phyloP scores from a whole-genome alignment of 2,329 filamentous ascomycete genomes.

The Microcyclospora tardicrescens region DNA sequence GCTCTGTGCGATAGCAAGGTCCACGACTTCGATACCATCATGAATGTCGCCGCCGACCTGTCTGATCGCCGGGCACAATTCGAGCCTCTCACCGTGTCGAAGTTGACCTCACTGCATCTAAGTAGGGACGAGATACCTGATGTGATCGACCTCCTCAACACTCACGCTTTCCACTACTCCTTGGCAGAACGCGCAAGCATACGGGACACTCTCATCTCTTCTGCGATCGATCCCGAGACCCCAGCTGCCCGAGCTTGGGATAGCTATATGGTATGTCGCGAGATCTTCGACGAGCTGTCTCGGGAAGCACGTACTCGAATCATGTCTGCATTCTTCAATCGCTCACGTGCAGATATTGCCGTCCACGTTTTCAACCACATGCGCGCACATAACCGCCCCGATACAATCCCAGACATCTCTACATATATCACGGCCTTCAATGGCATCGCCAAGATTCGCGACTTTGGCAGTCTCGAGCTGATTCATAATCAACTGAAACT shows the following conservation, averaged over 20 bases:
- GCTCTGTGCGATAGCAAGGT: constrained; percentile 49
- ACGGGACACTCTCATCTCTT: constrained; percentile 51
- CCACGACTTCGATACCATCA: constrained; percentile 56
- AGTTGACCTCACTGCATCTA: constrained; percentile 61
- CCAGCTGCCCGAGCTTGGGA: constrained; percentile 53
- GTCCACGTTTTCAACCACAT: constrained; percentile 83
- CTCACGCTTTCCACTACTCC: constrained; percentile 58
- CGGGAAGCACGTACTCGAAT: constrained; percentile 52
- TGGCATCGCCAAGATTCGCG: constrained; percentile 41
- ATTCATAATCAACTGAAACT: constrained; percentile 92
- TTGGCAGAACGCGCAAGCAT: constrained; percentile 55
- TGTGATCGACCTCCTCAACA: constrained; percentile 67
- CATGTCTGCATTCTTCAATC: constrained; percentile 73
- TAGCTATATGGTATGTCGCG: constrained; percentile 44
- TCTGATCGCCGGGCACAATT: constrained; percentile 57
- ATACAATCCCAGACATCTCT: constrained; percentile 53
- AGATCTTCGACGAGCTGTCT: constrained; percentile 51
- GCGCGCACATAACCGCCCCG: constrained; percentile 57
- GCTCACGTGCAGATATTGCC: constrained; percentile 71
- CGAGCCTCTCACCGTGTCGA: constrained; percentile 60
- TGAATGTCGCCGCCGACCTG: constrained; percentile 59
- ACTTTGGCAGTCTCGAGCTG: constrained; percentile 51
- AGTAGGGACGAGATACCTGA: constrained; percentile 64
- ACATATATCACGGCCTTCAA: constrained; percentile 70
- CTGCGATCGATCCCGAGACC: constrained; percentile 50